Evolutionary conservation across 1,139 yeast species (phyloP).

Genomic region (Insectozyma bohioensis): DNA sequence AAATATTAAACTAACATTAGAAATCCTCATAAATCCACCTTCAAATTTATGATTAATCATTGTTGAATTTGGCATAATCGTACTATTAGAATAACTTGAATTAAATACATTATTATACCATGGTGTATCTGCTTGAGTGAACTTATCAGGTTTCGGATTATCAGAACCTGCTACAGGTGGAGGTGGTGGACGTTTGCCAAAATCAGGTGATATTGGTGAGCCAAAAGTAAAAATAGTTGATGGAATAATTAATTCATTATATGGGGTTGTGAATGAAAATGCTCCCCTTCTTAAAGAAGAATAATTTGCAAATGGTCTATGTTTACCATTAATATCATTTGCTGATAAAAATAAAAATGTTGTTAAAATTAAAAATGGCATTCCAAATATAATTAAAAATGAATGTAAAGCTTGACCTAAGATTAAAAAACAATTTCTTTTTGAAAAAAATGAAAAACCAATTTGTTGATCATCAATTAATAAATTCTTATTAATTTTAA

Average conservation of each 20-base stretch:
- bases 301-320: conserved; percentile 16
- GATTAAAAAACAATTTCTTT: conserved; percentile 25
- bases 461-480: conserved; percentile 5
- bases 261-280: conserved; percentile 27
- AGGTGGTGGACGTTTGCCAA: neutral
- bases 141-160: neutral
- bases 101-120: too few species aligned
- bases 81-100: too few species aligned
- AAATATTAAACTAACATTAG: conserved; percentile 19
- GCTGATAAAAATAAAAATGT: conserved; percentile 35
- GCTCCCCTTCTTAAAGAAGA: conserved; percentile 22
- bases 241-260: conserved; percentile 25
- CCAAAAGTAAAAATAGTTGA: conserved; percentile 9
- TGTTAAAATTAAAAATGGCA: conserved; percentile 48
- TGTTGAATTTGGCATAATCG: conserved; percentile 3
- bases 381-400: conserved; percentile 37
- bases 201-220: neutral
- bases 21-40: conserved; percentile 13
- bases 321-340: conserved; percentile 16
- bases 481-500: conserved; percentile 11
- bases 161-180: conserved; percentile 1
- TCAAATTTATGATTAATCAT: neutral
- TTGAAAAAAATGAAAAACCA: conserved; percentile 12
- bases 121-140: neutral
- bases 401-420: conserved; percentile 35